Base-by-base conservation (phyloP, 2,329 filamentous ascomycete genomes). In the Pseudogymnoascus sp. region DNA sequence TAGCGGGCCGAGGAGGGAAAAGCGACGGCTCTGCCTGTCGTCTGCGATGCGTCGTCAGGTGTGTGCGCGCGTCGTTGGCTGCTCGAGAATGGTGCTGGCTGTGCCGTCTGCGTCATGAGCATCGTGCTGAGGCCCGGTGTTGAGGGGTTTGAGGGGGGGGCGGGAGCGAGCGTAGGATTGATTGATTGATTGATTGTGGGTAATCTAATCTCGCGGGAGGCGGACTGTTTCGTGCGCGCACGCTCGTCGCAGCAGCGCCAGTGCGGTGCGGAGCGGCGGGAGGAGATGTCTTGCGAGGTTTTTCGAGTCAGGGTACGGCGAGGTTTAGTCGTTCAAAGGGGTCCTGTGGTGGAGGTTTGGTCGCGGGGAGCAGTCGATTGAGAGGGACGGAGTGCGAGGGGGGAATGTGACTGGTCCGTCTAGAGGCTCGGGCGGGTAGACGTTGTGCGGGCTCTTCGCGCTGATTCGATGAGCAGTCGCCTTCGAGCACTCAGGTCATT, bases 41-140 rank as follows among this genome's bases (percentile, higher is more conserved):
- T 14, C 10, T 25, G n/a, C 12, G 31, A 35, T 8, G 53, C 47
- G 37, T 28, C 28, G 33, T 59, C 59, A n/a, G 33, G 6, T 4
- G 50, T 2, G 50, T 50, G 69, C 75, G 73, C 25, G 71, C 70
- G 66, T 72, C 74, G 59, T 70, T 74, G 68, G 75, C 75, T 65
- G 75, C 75, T 65, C 78, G 77, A 73, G 73, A 73, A 71, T 78
- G 77, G 71, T 77, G 77, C 76, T 74, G 76, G 74, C 70, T 77
- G 75, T 72, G 76, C 74, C 65, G 75, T 74, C 75, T 78, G 77
- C 72, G 79, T 81, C 80, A 82, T 81, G 70, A 82, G 80, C 80
- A 82, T 82, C 71, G 77, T 81, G 77, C 76, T 70, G 66, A 72
- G 67, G 67, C 64, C 68, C 10, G 28, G 8, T 66, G 69, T 66